phyloP scores from a whole-genome alignment of 225 moss, liverwort and hornwort genomes.

The Asterella californica region DNA sequence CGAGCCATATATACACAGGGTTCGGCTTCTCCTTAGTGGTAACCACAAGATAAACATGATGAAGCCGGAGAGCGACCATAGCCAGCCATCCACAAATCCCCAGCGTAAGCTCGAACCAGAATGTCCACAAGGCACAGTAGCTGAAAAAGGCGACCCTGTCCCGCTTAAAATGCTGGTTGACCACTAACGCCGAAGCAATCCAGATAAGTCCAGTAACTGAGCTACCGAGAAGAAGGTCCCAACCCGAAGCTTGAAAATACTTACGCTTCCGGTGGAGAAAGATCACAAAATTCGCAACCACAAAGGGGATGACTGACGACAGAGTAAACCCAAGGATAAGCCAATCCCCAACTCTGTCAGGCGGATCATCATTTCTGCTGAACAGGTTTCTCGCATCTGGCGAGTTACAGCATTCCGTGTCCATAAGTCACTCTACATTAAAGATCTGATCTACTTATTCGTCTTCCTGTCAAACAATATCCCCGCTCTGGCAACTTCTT shows the following conservation, averaged over 20 bases:
- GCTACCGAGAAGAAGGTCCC: constrained; percentile 45
- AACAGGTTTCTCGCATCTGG: background rate
- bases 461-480: background rate
- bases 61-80: constrained; percentile 47
- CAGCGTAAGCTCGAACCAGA: constrained; percentile 51
- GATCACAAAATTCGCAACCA: constrained; percentile 43
- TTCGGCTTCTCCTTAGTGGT: constrained; percentile 27
- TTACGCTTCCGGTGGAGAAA: constrained; percentile 42
- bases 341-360: constrained; percentile 39
- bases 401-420: background rate
- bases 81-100: constrained; percentile 51
- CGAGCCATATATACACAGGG: constrained; percentile 26
- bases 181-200: constrained; percentile 41
- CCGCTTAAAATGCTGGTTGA: constrained; percentile 51
- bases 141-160: constrained; percentile 26
- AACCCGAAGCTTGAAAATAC: constrained; percentile 48
- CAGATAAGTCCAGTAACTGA: constrained; percentile 46
- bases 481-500: background rate
- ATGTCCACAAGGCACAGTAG: constrained; percentile 51
- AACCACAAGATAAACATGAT: constrained; percentile 31
- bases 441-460: background rate
- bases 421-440: constrained; percentile 11
- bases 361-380: background rate
- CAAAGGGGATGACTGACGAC: constrained; percentile 30
- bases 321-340: constrained; percentile 28